Base-by-base conservation (phyloP, 1,284 basidiomycete genomes). In the Leucoagaricus sp. region DNA sequence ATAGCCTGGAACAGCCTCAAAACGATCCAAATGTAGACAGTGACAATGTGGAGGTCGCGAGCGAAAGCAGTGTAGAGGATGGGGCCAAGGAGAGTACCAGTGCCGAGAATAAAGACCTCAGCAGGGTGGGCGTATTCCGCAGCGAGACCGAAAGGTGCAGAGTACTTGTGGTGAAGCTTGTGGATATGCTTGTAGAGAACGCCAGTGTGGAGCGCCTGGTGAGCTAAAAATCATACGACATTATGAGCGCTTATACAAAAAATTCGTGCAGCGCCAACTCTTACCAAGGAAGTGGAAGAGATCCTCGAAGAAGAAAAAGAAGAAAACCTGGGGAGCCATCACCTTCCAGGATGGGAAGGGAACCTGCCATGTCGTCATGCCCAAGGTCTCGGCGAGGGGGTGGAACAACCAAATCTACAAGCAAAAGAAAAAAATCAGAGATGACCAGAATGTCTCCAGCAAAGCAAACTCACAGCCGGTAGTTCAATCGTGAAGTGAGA, bases 271-370 rank as follows among this genome's bases (percentile, higher is more conserved):
- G 10, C 42, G 38, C 17, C 5, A 12, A 52, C 12, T 73, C 81
- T 17, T 65, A 88, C 86, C 82, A 68, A 88, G 77, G 72, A 82
- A 91, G 72, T 97, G 95, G 83, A 93, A 97, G 64, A 89, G 86
- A 73, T 98, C 96, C 76, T 99, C 97, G 63, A 98, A 95, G 66
- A 97, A 79, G 75, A 99, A 98, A 81, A 98, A 99, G 62, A 94
- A 74, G 29, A 85, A 87, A 59, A 98, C 77, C 72, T 98, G 96
- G 48, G 84, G 87, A 0, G 82, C 73, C 81, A 95, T 91, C 29
- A 81, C 79, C 63, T 79, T 77, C 72, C 81, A 77, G 0, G 81
- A 69, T 0, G 96, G 93, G 79, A 99, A 94, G 1, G 96, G 96
- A 1, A 99, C 91, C 61, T 93, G 87, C 77, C 93, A 93, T 1